Percentiles rank a stretch among this genome's conserved stretches.
phyloP scores from a whole-genome alignment of 2,329 filamentous ascomycete genomes.

The Paracamarosporium sp. region DNA sequence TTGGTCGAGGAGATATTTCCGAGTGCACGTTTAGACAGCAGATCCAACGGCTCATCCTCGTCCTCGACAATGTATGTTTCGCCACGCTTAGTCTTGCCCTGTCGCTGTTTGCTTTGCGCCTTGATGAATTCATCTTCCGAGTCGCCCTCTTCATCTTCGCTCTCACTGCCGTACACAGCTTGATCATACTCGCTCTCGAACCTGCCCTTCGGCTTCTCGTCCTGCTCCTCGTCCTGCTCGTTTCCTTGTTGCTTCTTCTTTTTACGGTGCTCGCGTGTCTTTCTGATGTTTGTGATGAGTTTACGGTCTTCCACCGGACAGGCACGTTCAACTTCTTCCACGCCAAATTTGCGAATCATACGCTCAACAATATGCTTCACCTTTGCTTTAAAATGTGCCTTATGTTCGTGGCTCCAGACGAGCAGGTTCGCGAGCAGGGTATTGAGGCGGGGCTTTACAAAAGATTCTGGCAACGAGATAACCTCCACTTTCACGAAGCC shows the following conservation, averaged over 20 bases:
- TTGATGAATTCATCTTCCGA: constrained; percentile 46
- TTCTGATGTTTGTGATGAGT: constrained; percentile 91
- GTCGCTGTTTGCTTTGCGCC: constrained; percentile 33
- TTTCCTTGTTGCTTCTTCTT: constrained; percentile 77
- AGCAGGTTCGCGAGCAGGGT: constrained; percentile 88
- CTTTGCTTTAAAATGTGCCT: constrained; percentile 94
- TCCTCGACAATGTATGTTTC: constrained; percentile 91
- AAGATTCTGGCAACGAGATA: constrained; percentile 78
- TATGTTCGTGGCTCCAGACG: constrained; percentile 97
- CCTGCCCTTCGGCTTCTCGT: constrained; percentile 59
- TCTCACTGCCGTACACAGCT: constrained; percentile 80
- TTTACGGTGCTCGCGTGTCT: constrained; percentile 90
- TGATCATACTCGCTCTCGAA: constrained; percentile 96
- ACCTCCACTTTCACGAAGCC: constrained; percentile 97
- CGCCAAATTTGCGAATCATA: constrained; percentile 89
- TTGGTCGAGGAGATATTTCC: constrained; percentile 94
- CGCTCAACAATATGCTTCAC: constrained; percentile 98
- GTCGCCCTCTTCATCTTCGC: constrained; percentile 60
- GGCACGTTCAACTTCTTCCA: constrained; percentile 77
- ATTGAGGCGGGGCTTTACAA: constrained; percentile 78
- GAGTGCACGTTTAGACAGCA: constrained; percentile 86
- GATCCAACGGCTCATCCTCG: constrained; percentile 91
- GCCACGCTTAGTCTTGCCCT: constrained; percentile 52
- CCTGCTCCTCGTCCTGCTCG: constrained; percentile 59
- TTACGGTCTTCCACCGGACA: constrained; percentile 89